Evolutionary conservation across 176 grass and related monocot species (phyloP).

Genomic region (Oryza meyeriana): DNA sequence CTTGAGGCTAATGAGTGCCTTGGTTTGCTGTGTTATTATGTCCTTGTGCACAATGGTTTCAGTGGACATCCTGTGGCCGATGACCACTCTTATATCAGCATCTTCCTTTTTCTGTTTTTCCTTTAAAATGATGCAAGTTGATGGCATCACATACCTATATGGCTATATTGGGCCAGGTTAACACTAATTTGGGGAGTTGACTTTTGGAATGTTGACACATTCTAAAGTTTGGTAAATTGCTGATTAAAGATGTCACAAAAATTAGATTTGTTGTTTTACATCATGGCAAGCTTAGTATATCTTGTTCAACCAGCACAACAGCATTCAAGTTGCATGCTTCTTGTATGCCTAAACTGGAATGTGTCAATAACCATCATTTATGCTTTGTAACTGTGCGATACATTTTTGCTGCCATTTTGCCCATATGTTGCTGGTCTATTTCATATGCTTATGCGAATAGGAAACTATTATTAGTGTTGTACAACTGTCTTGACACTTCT

Average conservation of each 20-base stretch:
- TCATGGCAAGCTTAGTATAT: background rate
- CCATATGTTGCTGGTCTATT: background rate
- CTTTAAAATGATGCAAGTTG: slow-evolving; percentile 19
- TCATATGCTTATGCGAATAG: background rate
- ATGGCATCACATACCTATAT: background rate
- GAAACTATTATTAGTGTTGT: background rate
- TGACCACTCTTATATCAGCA: background rate
- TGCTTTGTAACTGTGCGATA: background rate
- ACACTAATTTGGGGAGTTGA: background rate
- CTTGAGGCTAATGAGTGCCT: slow-evolving; percentile 6
- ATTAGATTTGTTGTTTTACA: background rate
- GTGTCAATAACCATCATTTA: background rate
- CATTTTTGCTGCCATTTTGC: background rate
- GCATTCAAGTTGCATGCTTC: background rate
- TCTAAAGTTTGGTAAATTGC: slow-evolving; percentile 5
- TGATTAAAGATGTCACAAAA: background rate
- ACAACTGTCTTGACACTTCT: slow-evolving; percentile 5
- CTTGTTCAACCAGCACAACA: background rate
- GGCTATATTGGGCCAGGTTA: background rate
- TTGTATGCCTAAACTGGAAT: background rate
- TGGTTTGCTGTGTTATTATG: slow-evolving; percentile 18
- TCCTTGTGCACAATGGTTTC: slow-evolving; percentile 1
- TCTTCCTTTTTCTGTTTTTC: background rate
- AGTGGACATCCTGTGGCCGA: slow-evolving; percentile 15
- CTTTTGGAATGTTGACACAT: background rate